Base-by-base conservation (phyloP, 208 protist species). In the Vickermania ingenoplastis region DNA sequence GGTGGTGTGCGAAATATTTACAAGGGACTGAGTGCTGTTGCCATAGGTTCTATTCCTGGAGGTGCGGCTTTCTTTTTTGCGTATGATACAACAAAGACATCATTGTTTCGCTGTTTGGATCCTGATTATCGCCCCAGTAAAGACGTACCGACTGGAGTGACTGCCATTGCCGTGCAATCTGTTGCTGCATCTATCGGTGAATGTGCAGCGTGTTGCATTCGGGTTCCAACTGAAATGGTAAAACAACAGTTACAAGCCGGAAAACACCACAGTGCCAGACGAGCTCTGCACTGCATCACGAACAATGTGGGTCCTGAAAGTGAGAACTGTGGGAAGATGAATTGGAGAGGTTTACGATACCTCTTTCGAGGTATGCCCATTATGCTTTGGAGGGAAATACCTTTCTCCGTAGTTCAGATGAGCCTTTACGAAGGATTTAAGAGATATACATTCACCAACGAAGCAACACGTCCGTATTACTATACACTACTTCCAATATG, bases 331-430 rank as follows among this genome's bases (percentile, higher is more conserved):
- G 7, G 7, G 17, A 45, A 45, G 36, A 45, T 45, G 7, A 45
- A 45, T 45, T 45, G 7, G 11, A 17, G 77, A 29, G 71, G 85
- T 57, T 17, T 95, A 51, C 77, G 55, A 21, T 61, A 67, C 28
- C 63, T 93, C 7, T 89, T 93, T 55, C 67, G 60, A n/a, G 94
- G 89, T 0, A 94, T 93, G 76, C 76, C 75, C 0, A 81, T 91
- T 7, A 95, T 93, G 77, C 65, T 96, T 1, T 54, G 88, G 41
- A 83, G 90, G 27, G 85, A 96, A 60, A 48, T 95, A 5, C 94
- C 94, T 5, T 97, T 97, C 70, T 78, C 89, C 13, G 74, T 95
- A 0, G 83, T 94, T 55, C 94, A 97, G 62, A 96, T 97, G 79
- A 86, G 79, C 7, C 83, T 96, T 11, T 97, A 96, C 59, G 91